Evolutionary conservation across 805 yeast genomes (phyloP), one percentile per base, ranked within the genome.

Genomic region (Saturnispora besseyi): DNA sequence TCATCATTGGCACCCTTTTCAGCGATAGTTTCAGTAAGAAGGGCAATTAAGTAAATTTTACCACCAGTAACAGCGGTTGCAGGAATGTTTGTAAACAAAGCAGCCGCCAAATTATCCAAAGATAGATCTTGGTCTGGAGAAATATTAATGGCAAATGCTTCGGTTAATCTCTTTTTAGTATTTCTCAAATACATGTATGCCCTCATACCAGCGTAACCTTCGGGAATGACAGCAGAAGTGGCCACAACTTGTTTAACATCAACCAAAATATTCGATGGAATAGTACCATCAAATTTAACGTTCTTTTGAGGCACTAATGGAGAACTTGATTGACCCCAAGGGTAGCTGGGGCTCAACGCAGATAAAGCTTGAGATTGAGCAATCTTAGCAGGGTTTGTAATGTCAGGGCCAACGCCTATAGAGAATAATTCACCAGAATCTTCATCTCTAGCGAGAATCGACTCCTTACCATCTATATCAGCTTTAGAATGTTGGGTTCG

Each of bases 61-160:
- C 81, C 78, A 54, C 74, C 74, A 38, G 80, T 76, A 30, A 66
- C 55, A 59, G 81, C 87, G 43, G 76, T 71, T 12, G 83, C 70
- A 1, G 95, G 90, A 44, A 88, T 76, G 57, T 87, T 83, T 59
- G 81, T 76, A 64, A 87, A 88, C 47, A 88, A 67, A 2, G 93
- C 93, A 9, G 91, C 89, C 42, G 89, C 79, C 33, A 87, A 72
- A 56, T 79, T 81, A 51, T 84, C 86, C 50, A 85, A 71, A 26
- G 77, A 74, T 26, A 79, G 68, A 43, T 76, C 79, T 46, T 78
- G 77, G 13, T 77, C 77, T 1, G 83, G 71, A 46, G 73, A 70
- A 42, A 88, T 78, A 53, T 77, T 77, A 44, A 87, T 79, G 5
- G 84, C 79, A 67, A 84, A 87, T 0, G 95, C 84, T 66, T 88